These are phyloP conservation scores for Phlebiopsis flavidoalba DNA, from an alignment of 768 basidiomycete species.

Conservation along the genomic window DNA sequence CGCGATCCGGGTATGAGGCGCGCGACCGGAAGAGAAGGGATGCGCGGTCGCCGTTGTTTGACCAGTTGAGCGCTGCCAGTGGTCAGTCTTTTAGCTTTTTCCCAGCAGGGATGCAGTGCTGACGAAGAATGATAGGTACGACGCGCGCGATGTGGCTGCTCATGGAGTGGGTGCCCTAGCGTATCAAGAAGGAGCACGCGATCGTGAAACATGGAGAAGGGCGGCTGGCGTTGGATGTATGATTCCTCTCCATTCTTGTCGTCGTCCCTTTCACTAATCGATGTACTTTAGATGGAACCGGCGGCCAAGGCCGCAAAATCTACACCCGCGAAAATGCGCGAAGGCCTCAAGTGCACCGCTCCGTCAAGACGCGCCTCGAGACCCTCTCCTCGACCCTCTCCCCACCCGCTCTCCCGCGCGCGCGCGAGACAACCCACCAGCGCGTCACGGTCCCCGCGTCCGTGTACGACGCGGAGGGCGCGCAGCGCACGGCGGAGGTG, in stretches of 20 bases:
- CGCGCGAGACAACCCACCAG: neutral
- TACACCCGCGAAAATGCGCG: constrained; percentile 32
- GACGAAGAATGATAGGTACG: neutral
- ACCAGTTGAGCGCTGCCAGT: constrained; percentile 39
- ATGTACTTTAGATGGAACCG: constrained; percentile 25
- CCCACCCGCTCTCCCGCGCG: neutral
- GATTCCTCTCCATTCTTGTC: neutral
- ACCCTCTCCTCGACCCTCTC: constrained; percentile 20
- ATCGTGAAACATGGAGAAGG: constrained; percentile 37
- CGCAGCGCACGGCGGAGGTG: neutral
- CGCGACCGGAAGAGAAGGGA: constrained; percentile 57
- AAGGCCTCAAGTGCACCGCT: constrained; percentile 42
- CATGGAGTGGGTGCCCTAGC: constrained; percentile 38
- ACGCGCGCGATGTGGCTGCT: constrained; percentile 47
- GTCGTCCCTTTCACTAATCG: neutral
- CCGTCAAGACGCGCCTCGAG: constrained; percentile 51
- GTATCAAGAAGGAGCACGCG: constrained; percentile 10
- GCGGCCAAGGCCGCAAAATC: constrained; percentile 36
- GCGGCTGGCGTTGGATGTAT: constrained; percentile 11
- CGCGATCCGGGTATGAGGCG: constrained; percentile 37
- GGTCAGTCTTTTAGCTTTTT: neutral
- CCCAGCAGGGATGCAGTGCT: constrained; percentile 5
- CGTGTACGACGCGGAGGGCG: neutral
- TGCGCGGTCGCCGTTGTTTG: constrained; percentile 42
- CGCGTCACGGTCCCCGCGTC: neutral